These are phyloP conservation scores for Stevia rebaudiana DNA, from an alignment of 140 eudicot genomes.

Conservation along the genomic window DNA sequence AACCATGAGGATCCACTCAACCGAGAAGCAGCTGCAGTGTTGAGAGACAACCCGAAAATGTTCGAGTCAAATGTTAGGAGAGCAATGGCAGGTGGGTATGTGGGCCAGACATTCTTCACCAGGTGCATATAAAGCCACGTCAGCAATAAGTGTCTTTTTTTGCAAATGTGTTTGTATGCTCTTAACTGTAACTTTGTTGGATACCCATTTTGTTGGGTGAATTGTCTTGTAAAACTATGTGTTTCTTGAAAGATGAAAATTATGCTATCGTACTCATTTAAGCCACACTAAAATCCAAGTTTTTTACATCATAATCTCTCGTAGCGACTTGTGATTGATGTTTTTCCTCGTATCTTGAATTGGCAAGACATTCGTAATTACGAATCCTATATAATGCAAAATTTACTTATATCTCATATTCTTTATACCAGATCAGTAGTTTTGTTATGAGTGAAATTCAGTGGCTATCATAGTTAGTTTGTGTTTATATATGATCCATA, in stretches of 20 bases:
- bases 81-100: constrained; percentile 84
- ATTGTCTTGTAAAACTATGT: constrained; percentile 32
- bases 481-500: too few species aligned
- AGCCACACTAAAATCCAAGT: neutral
- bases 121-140: constrained; percentile 51
- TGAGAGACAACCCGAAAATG: constrained; percentile 79
- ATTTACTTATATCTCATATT: too few species aligned
- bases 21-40: constrained; percentile 84
- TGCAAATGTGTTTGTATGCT: constrained; percentile 29
- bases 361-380: too few species aligned
- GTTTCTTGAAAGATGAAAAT: constrained; percentile 27
- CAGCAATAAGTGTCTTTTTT: constrained; percentile 26
- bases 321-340: too few species aligned
- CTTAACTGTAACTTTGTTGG: constrained; percentile 21
- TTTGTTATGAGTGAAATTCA: too few species aligned
- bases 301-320: neutral
- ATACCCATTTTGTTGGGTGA: constrained; percentile 32
- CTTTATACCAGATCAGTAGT: too few species aligned
- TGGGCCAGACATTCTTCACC: constrained; percentile 66
- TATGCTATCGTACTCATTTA: neutral
- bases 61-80: constrained; percentile 74
- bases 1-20: constrained; percentile 90
- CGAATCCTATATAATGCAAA: too few species aligned
- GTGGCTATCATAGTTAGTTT: too few species aligned
- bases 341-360: too few species aligned